Evolutionary conservation across 164 flowering plant genomes (phyloP).

Genomic region (Macadamia integrifolia): DNA sequence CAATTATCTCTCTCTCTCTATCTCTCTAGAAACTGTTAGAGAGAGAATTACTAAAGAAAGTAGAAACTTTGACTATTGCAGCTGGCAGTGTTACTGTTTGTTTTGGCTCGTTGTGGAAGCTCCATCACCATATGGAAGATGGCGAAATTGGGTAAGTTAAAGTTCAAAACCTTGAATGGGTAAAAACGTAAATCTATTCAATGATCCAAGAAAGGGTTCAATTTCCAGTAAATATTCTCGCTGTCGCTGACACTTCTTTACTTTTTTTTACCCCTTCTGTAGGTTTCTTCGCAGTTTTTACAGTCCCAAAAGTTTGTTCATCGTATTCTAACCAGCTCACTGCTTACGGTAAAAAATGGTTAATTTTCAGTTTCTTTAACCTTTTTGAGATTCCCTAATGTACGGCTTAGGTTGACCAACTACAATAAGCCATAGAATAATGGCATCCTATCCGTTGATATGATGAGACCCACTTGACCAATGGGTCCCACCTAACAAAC

Average conservation of each 20-base stretch:
- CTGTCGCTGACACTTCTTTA: background rate
- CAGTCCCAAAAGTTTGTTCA: conserved; percentile 69
- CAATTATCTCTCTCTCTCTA: conserved; percentile 10
- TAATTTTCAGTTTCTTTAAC: background rate
- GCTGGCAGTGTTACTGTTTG: conserved; percentile 75
- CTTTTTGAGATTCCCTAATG: background rate
- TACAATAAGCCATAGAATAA: background rate
- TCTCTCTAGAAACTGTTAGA: background rate
- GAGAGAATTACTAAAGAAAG: background rate
- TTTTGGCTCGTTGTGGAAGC: conserved; percentile 78
- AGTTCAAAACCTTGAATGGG: too few species aligned
- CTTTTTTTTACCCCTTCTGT: conserved; percentile 8
- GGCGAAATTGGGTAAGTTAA: conserved; percentile 61
- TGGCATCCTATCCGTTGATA: background rate
- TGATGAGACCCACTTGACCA: background rate
- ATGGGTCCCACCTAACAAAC: conserved; percentile 1
- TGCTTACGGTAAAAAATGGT: conserved; percentile 38
- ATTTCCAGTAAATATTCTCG: too few species aligned
- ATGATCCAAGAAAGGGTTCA: too few species aligned
- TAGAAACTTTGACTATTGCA: conserved; percentile 28
- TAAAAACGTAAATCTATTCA: too few species aligned
- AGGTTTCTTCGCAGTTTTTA: conserved; percentile 85
- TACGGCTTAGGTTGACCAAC: background rate
- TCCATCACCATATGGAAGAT: conserved; percentile 83
- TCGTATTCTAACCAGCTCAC: conserved; percentile 55